Evolutionary conservation across 768 basidiomycete species (phyloP), one percentile per base, ranked within the genome.

Genomic region (Kondoa subrosea): DNA sequence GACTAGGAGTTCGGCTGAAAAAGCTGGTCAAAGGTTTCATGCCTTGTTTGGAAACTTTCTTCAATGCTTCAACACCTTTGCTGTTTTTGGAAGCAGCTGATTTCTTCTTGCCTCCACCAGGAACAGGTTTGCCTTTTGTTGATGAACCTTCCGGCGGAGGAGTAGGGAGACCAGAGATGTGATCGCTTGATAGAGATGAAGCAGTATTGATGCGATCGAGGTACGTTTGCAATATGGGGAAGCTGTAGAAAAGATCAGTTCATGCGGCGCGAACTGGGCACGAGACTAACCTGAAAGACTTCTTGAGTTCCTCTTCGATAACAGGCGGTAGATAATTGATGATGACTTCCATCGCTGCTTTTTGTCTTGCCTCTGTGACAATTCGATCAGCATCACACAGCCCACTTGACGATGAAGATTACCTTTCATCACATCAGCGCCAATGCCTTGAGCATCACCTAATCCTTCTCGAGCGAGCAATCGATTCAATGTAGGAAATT

Each of bases 21-120:
- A 63, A 63, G 61, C 3, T 63, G 3, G 61, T 63, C 16, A 63
- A n/a, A 15, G 61, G 61, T 33, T 63, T 63, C 61, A 63, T 63
- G 12, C 61, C 61, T 31, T 32, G 16, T 32, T n/a, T 63, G 27
- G n/a, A 26, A 12, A 63, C 61, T 33, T 63, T 63, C 61, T n/a
- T 32, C 3, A 63, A 32, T 32, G 16, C 61, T 16, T 63, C 14
- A 17, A 63, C 61, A 32, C 61, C 61, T 33, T 33, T 59, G 14
- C 25, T 25, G 21, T 31, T 31, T 27, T 59, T 59, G 16, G 61
- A 27, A 21, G 61, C 29, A 14, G 58, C 4, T 32, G 61, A 16
- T 32, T 27, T 32, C 61, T 32, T 63, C 33, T 32, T 59, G 8
- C 40, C 40, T 50, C 21, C 40, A 8, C 40, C 40, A 50, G 40